Percentiles rank a stretch among this genome's conserved stretches.
phyloP scores from a whole-genome alignment of 192 early-diverging fungal genomes.

The Coemansia sp. region DNA sequence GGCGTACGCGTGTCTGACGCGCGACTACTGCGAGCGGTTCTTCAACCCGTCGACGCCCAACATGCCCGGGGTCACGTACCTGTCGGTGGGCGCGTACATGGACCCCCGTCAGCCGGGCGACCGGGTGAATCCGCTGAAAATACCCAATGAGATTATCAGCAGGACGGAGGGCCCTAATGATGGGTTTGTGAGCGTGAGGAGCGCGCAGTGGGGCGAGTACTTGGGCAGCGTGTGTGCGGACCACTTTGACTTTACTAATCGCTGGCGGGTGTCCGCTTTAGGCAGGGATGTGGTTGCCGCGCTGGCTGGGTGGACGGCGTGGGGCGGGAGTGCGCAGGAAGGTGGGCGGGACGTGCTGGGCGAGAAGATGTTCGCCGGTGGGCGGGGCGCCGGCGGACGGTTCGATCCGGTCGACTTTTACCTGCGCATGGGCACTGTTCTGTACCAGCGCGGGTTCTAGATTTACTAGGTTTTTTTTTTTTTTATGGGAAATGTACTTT shows the following conservation, averaged over 20 bases:
- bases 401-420: slow-evolving; percentile 77
- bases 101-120: slow-evolving; percentile 62
- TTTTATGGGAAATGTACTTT: too few relatives aligned
- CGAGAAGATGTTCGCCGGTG: background rate
- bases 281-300: slow-evolving; percentile 38
- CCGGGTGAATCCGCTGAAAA: slow-evolving; percentile 67
- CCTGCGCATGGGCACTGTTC: slow-evolving; percentile 60
- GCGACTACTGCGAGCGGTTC: slow-evolving; percentile 75
- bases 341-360: background rate
- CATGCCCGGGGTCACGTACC: slow-evolving; percentile 71
- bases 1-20: slow-evolving; percentile 88
- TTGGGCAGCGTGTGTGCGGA: slow-evolving; percentile 76
- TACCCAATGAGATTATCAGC: slow-evolving; percentile 76
- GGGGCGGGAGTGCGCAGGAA: background rate
- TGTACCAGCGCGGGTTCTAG: slow-evolving; percentile 66
- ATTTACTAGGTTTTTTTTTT: background rate
- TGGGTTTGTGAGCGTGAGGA: slow-evolving; percentile 79
- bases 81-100: slow-evolving; percentile 73
- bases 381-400: slow-evolving; percentile 17
- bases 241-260: slow-evolving; percentile 84
- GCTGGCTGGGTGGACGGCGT: background rate
- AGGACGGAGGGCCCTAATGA: slow-evolving; percentile 86
- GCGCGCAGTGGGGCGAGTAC: slow-evolving; percentile 88
- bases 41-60: slow-evolving; percentile 90
- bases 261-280: slow-evolving; percentile 37